A percentile compares a stretch with the other conserved stretches of the same genome.
These are phyloP conservation scores for Pezicula radicicola DNA, from an alignment of 2,329 filamentous ascomycete genomes.

Conservation along the genomic window DNA sequence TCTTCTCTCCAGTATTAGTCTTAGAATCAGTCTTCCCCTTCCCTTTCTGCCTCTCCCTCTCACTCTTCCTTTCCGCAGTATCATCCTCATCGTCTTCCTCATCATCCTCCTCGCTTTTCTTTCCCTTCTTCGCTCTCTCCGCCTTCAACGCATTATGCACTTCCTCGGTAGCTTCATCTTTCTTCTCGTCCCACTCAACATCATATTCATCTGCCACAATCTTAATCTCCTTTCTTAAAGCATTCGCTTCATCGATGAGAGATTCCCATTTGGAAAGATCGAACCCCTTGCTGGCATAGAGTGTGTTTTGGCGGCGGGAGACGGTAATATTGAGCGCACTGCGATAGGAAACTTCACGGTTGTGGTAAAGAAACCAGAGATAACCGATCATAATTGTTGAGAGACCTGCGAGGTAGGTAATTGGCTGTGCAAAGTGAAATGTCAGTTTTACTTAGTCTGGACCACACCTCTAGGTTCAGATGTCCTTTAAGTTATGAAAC, in stretches of 20 bases:
- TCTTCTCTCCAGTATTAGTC: no score
- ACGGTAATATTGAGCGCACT: constrained; percentile 86
- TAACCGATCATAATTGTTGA: constrained; percentile 86
- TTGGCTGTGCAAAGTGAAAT: no score
- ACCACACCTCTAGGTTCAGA: not conserved
- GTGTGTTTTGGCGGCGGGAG: constrained; percentile 68
- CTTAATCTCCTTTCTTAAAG: constrained; percentile 74
- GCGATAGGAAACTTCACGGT: constrained; percentile 82
- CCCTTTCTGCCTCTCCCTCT: constrained; percentile 6
- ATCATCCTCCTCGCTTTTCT: constrained; percentile 33
- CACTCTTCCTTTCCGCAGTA: constrained; percentile 10
- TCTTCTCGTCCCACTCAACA: constrained; percentile 80
- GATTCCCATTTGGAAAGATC: constrained; percentile 75
- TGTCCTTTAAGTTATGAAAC: constrained; percentile 52
- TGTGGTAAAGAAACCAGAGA: constrained; percentile 91
- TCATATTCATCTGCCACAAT: constrained; percentile 82
- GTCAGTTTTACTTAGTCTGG: constrained; percentile 2
- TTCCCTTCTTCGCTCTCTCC: constrained; percentile 38
- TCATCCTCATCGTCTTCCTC: constrained; percentile 28
- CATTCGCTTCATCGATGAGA: constrained; percentile 76
- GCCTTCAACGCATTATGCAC: constrained; percentile 55
- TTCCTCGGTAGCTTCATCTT: constrained; percentile 68
- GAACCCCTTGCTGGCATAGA: constrained; percentile 76
- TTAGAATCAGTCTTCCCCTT: not conserved
- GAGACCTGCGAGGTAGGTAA: constrained; percentile 73